Conservation (phyloP, 2,329 filamentous ascomycete genomes). For the Thielaviopsis populi region DNA sequence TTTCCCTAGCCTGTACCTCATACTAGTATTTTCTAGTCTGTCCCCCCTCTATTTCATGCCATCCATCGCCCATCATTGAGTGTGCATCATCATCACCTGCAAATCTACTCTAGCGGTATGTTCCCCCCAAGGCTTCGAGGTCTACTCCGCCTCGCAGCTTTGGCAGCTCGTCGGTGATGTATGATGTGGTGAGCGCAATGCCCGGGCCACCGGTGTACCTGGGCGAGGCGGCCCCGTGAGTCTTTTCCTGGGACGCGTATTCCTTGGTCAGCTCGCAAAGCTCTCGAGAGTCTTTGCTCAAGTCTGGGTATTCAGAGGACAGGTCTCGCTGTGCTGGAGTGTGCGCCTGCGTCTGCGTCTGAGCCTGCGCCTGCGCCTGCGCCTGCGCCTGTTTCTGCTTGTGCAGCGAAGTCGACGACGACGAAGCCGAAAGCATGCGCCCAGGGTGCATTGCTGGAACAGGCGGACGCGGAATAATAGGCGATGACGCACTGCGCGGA, state of each 20-base stretch:
- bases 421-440: conserved; percentile 6
- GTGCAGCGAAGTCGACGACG: conserved; percentile 1
- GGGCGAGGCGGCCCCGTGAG: not conserved
- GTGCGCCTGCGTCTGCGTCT: not conserved
- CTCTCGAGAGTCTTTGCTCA: not conserved
- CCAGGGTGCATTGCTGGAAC: conserved; percentile 16
- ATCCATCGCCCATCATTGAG: not conserved
- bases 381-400: not conserved
- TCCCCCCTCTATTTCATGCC: not conserved
- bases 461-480: conserved; percentile 9
- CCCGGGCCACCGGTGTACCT: not conserved
- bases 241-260: not conserved
- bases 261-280: not conserved
- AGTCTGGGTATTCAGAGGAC: not conserved
- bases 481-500: conserved; percentile 9
- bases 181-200: not conserved
- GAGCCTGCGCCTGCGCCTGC: not conserved
- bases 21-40: not conserved
- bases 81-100: not conserved
- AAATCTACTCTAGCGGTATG: conserved; percentile 3
- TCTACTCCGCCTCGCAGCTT: conserved; percentile 8
- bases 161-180: not conserved
- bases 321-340: not conserved
- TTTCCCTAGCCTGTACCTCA: too few species aligned
- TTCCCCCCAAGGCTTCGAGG: conserved; percentile 8